Conservation (phyloP, 495 filamentous ascomycete genomes). For the Melanomma pulvis-pyrius region DNA sequence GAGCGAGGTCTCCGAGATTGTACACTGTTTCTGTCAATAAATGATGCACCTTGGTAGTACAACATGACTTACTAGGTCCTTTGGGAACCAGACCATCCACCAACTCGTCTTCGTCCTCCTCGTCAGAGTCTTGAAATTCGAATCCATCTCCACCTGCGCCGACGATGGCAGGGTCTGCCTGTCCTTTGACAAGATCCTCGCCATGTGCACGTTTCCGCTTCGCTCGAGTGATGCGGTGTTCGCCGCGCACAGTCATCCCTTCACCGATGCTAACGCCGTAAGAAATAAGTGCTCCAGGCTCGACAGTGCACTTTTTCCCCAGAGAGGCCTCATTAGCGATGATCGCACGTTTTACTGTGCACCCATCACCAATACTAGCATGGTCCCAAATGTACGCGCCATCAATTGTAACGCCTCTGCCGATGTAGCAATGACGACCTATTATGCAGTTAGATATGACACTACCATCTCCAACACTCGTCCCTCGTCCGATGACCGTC, state of each 20-base stretch:
- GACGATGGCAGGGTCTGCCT: constrained; percentile 59
- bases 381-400: constrained; percentile 91
- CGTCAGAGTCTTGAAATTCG: constrained; percentile 52
- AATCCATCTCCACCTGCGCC: constrained; percentile 61
- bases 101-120: constrained; percentile 54
- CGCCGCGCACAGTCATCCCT: constrained; percentile 55
- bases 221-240: constrained; percentile 59
- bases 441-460: constrained; percentile 72
- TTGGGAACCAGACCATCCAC: constrained; percentile 53
- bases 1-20: constrained; percentile 64
- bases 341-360: constrained; percentile 71
- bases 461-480: constrained; percentile 72
- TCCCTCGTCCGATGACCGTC: constrained; percentile 74
- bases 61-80: constrained; percentile 52
- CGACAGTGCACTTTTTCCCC: constrained; percentile 68
- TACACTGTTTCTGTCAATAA: constrained; percentile 62
- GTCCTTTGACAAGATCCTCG: constrained; percentile 46
- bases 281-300: constrained; percentile 76
- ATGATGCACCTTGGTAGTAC: not conserved
- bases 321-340: constrained; percentile 71
- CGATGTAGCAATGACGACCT: constrained; percentile 81
- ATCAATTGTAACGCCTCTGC: constrained; percentile 75
- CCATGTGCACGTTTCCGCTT: constrained; percentile 52
- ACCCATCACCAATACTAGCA: constrained; percentile 71
- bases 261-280: constrained; percentile 73